phyloP scores from a whole-genome alignment of 106 monocot species.

The Agapanthus africanus region DNA sequence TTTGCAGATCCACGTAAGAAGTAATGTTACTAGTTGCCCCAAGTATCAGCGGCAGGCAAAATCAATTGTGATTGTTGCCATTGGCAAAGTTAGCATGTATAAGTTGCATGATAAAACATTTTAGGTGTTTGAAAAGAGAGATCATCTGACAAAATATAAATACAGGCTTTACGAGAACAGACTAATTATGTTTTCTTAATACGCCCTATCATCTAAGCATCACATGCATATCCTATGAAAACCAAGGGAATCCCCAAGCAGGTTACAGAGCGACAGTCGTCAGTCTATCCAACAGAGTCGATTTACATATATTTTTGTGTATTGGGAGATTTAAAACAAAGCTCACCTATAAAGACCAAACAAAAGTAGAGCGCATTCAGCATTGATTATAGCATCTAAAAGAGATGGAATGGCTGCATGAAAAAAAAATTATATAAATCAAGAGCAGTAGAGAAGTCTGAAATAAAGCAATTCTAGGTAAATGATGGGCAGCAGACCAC shows the following conservation, averaged over 20 bases:
- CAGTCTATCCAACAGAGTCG: background rate
- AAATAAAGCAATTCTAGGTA: no score
- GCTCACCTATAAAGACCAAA: constrained; percentile 63
- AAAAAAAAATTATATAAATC: no score
- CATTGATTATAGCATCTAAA: constrained; percentile 51
- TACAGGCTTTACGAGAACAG: background rate
- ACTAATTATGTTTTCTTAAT: no score
- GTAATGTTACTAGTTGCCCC: no score
- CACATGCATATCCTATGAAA: background rate
- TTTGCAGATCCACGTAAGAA: no score
- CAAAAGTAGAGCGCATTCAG: constrained; percentile 51
- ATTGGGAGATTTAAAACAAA: constrained; percentile 1
- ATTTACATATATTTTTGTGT: background rate
- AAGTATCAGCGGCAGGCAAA: no score
- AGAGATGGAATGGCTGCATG: constrained; percentile 52
- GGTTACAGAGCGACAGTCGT: background rate
- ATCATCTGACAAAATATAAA: background rate
- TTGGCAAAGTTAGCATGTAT: background rate
- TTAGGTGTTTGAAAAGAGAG: background rate
- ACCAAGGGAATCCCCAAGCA: background rate
- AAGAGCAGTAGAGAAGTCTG: no score
- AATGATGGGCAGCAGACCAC: no score
- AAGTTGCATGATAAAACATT: background rate
- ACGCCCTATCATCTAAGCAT: no score
- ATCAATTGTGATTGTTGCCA: background rate